Conservation (phyloP, 805 yeast genomes). For the Lachancea mirantina region DNA sequence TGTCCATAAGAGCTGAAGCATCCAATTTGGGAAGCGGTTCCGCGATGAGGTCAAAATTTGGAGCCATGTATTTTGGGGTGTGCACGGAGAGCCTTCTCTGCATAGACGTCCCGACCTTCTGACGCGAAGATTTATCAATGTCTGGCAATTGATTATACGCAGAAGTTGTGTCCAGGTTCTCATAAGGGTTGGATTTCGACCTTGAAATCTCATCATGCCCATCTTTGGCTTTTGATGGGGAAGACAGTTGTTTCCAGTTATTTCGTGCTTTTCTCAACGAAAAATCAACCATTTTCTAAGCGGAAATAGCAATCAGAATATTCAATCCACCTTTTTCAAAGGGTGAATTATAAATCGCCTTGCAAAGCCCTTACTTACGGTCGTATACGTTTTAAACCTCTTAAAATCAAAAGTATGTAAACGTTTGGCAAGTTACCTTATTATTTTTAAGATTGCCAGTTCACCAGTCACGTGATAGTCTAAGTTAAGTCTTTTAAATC, state of each 20-base stretch:
- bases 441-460: no score
- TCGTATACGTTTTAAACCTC: no score
- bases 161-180: constrained; percentile 14
- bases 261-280: constrained; percentile 29
- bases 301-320: background rate
- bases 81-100: constrained; percentile 41
- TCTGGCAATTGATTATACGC: constrained; percentile 25
- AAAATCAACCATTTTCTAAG: constrained; percentile 27
- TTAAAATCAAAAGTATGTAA: no score
- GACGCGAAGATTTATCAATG: constrained; percentile 31
- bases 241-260: constrained; percentile 21
- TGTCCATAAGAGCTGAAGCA: background rate
- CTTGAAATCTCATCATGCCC: no score
- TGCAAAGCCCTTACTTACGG: no score
- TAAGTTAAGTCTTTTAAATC: no score
- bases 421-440: no score
- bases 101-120: constrained; percentile 36
- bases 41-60: constrained; percentile 24
- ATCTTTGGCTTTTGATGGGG: constrained; percentile 14
- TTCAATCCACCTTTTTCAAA: background rate
- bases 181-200: constrained; percentile 18
- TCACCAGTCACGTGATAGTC: no score
- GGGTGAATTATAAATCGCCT: background rate
- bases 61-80: constrained; percentile 26
- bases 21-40: constrained; percentile 19